Conservation (phyloP, 306 rosid species). For the Dryas octopetala region DNA sequence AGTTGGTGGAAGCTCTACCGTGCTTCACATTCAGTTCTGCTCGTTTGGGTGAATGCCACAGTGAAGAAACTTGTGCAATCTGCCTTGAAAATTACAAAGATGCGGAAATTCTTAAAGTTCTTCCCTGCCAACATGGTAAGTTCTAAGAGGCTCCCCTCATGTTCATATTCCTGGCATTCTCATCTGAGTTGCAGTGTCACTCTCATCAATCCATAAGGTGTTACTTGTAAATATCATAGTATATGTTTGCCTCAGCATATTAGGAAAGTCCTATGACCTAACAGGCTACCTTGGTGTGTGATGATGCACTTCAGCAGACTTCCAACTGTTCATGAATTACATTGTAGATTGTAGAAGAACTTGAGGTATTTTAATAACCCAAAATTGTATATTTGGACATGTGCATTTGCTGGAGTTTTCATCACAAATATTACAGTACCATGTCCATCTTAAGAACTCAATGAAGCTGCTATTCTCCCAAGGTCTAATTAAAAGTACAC, state of each 20-base stretch:
- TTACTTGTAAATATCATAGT: background rate
- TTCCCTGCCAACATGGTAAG: slow-evolving; percentile 41
- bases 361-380: background rate
- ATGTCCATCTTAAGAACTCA: background rate
- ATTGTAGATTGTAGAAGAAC: background rate
- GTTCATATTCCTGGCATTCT: background rate
- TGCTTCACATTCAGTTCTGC: slow-evolving; percentile 29
- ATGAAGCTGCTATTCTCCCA: background rate
- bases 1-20: slow-evolving; percentile 43
- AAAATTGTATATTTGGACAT: background rate
- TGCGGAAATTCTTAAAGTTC: slow-evolving; percentile 42
- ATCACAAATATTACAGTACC: background rate
- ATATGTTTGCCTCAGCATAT: background rate
- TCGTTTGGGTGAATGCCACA: slow-evolving; percentile 12
- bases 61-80: slow-evolving; percentile 45
- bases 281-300: background rate
- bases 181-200: background rate
- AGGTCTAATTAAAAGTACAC: background rate
- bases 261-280: background rate
- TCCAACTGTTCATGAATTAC: background rate
- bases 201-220: background rate
- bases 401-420: background rate
- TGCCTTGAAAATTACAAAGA: slow-evolving; percentile 49
- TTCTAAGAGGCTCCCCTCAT: background rate
- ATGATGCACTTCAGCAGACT: background rate